phyloP scores from a whole-genome alignment of 225 moss, liverwort and hornwort genomes.

The Rhytidiadelphus loreus region DNA sequence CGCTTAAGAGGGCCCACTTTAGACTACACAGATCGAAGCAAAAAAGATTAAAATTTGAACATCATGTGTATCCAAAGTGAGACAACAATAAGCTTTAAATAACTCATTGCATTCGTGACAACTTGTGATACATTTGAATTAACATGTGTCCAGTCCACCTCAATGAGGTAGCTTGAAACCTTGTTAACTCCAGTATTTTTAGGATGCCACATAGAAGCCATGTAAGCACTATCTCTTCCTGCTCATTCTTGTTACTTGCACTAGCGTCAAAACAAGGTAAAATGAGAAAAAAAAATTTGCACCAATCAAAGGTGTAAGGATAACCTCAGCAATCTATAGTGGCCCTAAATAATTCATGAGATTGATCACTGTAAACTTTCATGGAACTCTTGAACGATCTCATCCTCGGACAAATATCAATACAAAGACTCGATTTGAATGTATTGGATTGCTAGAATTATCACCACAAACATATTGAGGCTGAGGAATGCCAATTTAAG shows the following conservation, averaged over 20 bases:
- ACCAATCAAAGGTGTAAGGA: background rate
- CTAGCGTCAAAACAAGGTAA: background rate
- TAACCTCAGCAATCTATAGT: background rate
- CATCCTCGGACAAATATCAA: no score
- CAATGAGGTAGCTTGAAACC: background rate
- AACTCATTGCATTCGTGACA: background rate
- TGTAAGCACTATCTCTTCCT: background rate
- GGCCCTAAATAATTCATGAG: background rate
- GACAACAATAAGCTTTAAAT: background rate
- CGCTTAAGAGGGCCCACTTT: background rate
- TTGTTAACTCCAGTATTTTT: background rate
- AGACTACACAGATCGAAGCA: background rate
- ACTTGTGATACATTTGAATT: background rate
- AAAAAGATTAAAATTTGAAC: background rate
- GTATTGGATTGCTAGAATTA: background rate
- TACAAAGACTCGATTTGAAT: background rate
- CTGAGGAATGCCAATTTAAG: background rate
- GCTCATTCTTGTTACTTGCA: background rate
- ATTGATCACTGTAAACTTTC: background rate
- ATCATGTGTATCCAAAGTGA: background rate
- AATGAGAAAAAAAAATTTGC: background rate
- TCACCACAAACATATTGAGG: background rate
- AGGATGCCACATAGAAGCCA: background rate
- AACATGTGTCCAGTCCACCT: background rate
- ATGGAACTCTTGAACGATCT: background rate